A percentile compares a stretch with the other conserved stretches of the same genome.
Evolutionary conservation across 1,284 basidiomycete genomes (phyloP).

Genomic region (Papiliotrema laurentii): DNA sequence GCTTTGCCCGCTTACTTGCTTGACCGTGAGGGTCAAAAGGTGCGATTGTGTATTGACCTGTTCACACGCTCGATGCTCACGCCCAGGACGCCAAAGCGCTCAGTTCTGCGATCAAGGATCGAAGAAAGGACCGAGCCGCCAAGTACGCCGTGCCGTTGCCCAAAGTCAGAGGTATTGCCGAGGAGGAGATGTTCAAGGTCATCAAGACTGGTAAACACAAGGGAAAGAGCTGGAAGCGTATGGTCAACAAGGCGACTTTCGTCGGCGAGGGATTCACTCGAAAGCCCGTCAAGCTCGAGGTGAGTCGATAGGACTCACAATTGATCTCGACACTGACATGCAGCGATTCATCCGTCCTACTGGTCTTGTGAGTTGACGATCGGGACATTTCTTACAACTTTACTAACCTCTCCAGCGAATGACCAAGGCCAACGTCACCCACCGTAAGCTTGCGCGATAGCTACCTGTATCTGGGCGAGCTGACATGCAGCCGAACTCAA

Average conservation of each 20-base stretch:
- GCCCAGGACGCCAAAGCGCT: slow-evolving; percentile 84
- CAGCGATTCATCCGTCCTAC: slow-evolving; percentile 90
- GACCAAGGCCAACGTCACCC: slow-evolving; percentile 98
- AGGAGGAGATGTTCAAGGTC: slow-evolving; percentile 99
- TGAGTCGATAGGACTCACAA: slow-evolving; percentile 10
- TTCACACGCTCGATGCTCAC: not conserved
- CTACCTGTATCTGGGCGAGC: not conserved
- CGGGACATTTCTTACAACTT: not conserved
- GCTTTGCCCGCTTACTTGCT: slow-evolving; percentile 92
- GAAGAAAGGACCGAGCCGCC: slow-evolving; percentile 97
- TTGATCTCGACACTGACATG: not conserved
- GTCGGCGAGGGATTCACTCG: slow-evolving; percentile 97
- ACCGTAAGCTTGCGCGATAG: slow-evolving; percentile 63
- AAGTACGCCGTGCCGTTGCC: slow-evolving; percentile 96
- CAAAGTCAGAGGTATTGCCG: slow-evolving; percentile 95
- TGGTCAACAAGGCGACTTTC: slow-evolving; percentile 99
- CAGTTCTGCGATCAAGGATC: slow-evolving; percentile 96
- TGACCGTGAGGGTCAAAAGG: slow-evolving; percentile 90
- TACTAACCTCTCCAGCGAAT: slow-evolving; percentile 57
- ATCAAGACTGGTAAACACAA: slow-evolving; percentile 97
- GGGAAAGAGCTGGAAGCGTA: slow-evolving; percentile 97
- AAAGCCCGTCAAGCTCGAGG: slow-evolving; percentile 97
- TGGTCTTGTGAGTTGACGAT: slow-evolving; percentile 57
- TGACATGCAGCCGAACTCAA: slow-evolving; percentile 75
- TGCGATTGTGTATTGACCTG: slow-evolving; percentile 9